Conservation (phyloP, 2,329 filamentous ascomycete species). For the Alternaria longipes region DNA sequence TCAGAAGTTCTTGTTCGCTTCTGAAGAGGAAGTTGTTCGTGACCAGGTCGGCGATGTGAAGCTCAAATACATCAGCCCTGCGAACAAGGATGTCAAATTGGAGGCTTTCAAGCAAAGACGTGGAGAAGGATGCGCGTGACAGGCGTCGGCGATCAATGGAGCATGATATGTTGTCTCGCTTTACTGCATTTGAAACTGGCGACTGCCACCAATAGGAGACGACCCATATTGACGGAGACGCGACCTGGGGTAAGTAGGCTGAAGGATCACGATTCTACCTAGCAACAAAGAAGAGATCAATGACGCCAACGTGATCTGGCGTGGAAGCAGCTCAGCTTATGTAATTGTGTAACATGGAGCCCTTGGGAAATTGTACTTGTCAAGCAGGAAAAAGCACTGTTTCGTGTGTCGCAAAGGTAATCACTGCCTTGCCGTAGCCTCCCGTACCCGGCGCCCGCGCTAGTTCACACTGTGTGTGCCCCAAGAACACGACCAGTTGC, state of each 20-base stretch:
- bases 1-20: conserved; percentile 52
- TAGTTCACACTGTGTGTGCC: conserved; percentile 15
- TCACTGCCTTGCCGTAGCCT: conserved; percentile 16
- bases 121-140: conserved; percentile 11
- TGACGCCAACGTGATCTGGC: background rate
- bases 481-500: conserved; percentile 16
- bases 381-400: conserved; percentile 13
- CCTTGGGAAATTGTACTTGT: background rate
- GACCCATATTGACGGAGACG: conserved; percentile 7
- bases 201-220: conserved; percentile 12
- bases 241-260: background rate
- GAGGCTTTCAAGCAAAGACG: conserved; percentile 43
- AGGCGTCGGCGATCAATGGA: background rate
- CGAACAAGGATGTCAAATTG: conserved; percentile 47
- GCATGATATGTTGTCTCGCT: conserved; percentile 3
- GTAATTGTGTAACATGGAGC: background rate
- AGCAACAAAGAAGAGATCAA: background rate
- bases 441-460: conserved; percentile 20
- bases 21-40: conserved; percentile 51
- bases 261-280: background rate
- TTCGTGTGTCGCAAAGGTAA: conserved; percentile 10
- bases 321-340: conserved; percentile 6
- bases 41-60: conserved; percentile 37
- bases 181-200: conserved; percentile 8
- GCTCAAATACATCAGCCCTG: conserved; percentile 43